Percentiles rank a stretch among this genome's conserved stretches.
Conservation (phyloP, 2,329 filamentous ascomycete genomes). For the Thielaviopsis populi region DNA sequence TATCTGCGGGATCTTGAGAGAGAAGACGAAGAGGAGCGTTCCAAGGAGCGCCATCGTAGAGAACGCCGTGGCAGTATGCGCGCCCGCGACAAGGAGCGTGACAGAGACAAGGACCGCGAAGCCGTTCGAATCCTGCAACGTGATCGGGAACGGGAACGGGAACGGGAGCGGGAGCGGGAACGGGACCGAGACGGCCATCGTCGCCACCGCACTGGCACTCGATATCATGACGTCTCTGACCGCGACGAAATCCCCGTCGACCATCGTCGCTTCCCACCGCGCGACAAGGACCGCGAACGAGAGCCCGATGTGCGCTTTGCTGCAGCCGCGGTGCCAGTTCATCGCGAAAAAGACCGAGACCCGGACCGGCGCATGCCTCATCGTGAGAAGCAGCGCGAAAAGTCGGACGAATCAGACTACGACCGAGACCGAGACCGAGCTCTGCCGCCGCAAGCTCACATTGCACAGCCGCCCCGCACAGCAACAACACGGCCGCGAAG, state of each 20-base stretch:
- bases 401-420: conserved; percentile 12
- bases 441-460: background rate
- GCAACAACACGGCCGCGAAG: conserved; percentile 1
- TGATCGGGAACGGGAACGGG: conserved; percentile 13
- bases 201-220: conserved; percentile 7
- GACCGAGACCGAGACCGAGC: conserved; percentile 8
- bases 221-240: conserved; percentile 15
- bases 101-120: conserved; percentile 12
- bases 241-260: conserved; percentile 17
- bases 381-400: conserved; percentile 8
- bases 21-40: conserved; percentile 10
- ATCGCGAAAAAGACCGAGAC: conserved; percentile 6
- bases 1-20: conserved; percentile 18
- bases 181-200: conserved; percentile 13
- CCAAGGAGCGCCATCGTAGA: conserved; percentile 11
- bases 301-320: conserved; percentile 16
- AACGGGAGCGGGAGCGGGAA: conserved; percentile 20
- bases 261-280: background rate
- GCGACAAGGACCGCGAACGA: conserved; percentile 18
- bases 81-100: conserved; percentile 11
- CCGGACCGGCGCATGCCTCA: background rate
- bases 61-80: conserved; percentile 15
- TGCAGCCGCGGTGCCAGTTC: background rate
- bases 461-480: background rate
- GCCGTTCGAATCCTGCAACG: conserved; percentile 8